phyloP scores from a whole-genome alignment of 805 yeast genomes.

The Saturnispora silvae region DNA sequence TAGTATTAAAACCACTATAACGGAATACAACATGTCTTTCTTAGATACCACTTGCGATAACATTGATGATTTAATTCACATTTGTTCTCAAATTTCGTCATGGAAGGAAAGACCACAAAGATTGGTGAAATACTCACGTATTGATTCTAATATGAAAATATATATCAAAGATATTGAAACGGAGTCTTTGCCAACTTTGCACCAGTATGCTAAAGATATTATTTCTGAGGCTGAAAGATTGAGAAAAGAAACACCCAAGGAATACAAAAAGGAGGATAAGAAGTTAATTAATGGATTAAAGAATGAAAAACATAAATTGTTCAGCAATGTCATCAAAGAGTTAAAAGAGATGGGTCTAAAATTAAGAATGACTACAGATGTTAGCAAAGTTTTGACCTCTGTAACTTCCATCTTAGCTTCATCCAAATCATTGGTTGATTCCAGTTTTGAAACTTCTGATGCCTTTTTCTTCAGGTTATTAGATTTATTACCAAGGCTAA shows the following conservation, averaged over 20 bases:
- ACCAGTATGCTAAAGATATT: constrained; percentile 44
- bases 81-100: constrained; percentile 28
- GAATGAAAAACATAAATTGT: constrained; percentile 66
- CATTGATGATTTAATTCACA: constrained; percentile 6
- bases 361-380: constrained; percentile 52
- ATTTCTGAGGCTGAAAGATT: constrained; percentile 50
- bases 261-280: constrained; percentile 62
- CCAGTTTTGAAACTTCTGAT: constrained; percentile 31
- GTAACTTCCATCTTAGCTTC: constrained; percentile 53
- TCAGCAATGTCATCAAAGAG: constrained; percentile 70
- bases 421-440: constrained; percentile 33
- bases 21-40: not conserved
- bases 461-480: constrained; percentile 56
- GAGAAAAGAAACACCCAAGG: constrained; percentile 67
- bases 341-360: constrained; percentile 69
- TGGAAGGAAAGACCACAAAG: constrained; percentile 52
- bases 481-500: constrained; percentile 71
- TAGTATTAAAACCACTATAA: constrained; percentile 4
- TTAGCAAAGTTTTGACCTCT: constrained; percentile 50
- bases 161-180: constrained; percentile 29
- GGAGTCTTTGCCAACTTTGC: constrained; percentile 37
- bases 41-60: constrained; percentile 4
- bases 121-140: constrained; percentile 38
- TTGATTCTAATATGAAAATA: constrained; percentile 45
- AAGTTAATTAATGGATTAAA: constrained; percentile 60